Evolutionary conservation across 1,284 basidiomycete species (phyloP).

Genomic region (Waitea zeae): DNA sequence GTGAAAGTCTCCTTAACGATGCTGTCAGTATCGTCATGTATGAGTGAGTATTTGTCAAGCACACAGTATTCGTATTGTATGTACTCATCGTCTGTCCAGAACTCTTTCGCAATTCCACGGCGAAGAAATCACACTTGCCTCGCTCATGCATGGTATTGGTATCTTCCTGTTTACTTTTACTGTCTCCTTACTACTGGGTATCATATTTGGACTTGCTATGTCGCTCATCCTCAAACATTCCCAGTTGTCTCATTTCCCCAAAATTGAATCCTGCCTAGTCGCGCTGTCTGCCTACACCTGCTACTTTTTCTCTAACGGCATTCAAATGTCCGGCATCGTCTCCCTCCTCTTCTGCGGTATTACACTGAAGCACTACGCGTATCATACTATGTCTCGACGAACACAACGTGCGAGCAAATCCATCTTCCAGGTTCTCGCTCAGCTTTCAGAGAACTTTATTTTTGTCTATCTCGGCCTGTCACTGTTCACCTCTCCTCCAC

Average conservation of each 20-base stretch:
- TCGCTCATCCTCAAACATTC: constrained; percentile 95
- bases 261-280: constrained; percentile 89
- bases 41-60: constrained; percentile 53
- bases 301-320: constrained; percentile 96
- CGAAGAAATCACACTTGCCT: constrained; percentile 73
- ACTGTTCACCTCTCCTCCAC: constrained; percentile 76
- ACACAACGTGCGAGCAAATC: constrained; percentile 95
- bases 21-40: constrained; percentile 99
- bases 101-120: constrained; percentile 88
- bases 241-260: constrained; percentile 71
- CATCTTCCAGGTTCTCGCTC: constrained; percentile 83
- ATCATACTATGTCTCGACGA: constrained; percentile 94
- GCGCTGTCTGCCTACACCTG: constrained; percentile 91
- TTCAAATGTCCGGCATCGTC: constrained; percentile 94
- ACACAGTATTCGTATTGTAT: constrained; percentile 1
- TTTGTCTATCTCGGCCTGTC: constrained; percentile 98
- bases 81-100: constrained; percentile 21
- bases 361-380: constrained; percentile 98
- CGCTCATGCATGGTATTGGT: constrained; percentile 88
- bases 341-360: constrained; percentile 98
- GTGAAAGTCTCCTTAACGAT: constrained; percentile 94
- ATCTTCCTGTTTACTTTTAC: constrained; percentile 95
- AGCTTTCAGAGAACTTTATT: constrained; percentile 97
- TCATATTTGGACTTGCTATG: constrained; percentile 79
- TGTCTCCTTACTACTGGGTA: constrained; percentile 86